These are phyloP conservation scores for Thermochaetoides dissita DNA, from an alignment of 2,329 filamentous ascomycete genomes.

Conservation along the genomic window DNA sequence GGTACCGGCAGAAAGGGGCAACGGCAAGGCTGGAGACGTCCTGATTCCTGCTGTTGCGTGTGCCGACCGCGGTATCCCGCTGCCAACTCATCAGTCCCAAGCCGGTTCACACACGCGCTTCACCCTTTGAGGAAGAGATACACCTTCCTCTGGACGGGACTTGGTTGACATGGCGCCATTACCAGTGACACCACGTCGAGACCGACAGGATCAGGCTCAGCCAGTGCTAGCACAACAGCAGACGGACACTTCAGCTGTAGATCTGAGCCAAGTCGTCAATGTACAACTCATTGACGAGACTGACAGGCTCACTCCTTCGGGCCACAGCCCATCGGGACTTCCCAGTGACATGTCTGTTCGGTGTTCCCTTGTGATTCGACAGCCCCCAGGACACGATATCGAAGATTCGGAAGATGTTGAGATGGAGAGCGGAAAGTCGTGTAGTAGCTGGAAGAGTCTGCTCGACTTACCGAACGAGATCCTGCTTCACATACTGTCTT, in stretches of 20 bases:
- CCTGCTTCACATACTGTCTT: constrained; percentile 39
- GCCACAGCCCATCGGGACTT: background rate
- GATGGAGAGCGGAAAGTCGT: too few species aligned
- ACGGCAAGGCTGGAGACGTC: too few species aligned
- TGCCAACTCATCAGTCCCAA: too few species aligned
- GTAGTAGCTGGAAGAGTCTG: constrained; percentile 8
- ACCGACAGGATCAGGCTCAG: constrained; percentile 1
- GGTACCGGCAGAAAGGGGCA: too few species aligned
- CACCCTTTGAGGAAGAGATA: constrained; percentile 7
- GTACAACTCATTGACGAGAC: constrained; percentile 15
- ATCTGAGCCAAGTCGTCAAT: constrained; percentile 7
- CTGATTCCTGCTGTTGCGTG: too few species aligned
- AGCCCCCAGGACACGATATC: too few species aligned
- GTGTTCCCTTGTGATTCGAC: too few species aligned
- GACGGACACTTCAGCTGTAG: background rate
- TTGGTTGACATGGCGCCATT: constrained; percentile 5
- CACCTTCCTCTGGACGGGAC: background rate
- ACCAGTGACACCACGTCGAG: constrained; percentile 1
- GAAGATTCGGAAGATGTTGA: too few species aligned
- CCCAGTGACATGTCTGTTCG: too few species aligned
- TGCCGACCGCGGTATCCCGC: too few species aligned
- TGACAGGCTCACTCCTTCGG: constrained; percentile 14
- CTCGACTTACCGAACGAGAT: constrained; percentile 41
- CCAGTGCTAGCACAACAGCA: background rate
- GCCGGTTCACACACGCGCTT: background rate